phyloP scores from a whole-genome alignment of 140 eudicot genomes.

The Senecio squalidus region DNA sequence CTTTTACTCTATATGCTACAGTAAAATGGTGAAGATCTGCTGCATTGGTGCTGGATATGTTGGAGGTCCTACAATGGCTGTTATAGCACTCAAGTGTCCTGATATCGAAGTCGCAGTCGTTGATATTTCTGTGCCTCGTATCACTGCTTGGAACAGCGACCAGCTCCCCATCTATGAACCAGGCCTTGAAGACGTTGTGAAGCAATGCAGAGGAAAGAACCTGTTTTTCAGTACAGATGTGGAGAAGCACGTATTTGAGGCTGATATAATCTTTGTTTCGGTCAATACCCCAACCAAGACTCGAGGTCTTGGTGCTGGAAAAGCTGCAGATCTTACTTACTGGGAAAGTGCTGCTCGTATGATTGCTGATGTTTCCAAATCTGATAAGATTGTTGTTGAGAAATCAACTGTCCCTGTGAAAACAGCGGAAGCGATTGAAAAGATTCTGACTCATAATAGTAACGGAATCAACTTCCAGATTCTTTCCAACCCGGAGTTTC shows the following conservation, averaged over 20 bases:
- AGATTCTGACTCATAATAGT: constrained; percentile 53
- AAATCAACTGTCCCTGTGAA: constrained; percentile 70
- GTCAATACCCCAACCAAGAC: constrained; percentile 77
- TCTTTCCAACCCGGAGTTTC: constrained; percentile 62
- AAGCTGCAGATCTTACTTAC: constrained; percentile 65
- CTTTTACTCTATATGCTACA: neutral
- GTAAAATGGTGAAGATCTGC: constrained; percentile 64
- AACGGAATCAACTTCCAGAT: constrained; percentile 57
- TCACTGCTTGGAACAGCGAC: constrained; percentile 66
- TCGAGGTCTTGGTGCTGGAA: constrained; percentile 69
- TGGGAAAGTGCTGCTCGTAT: constrained; percentile 81
- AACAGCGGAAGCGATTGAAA: constrained; percentile 68
- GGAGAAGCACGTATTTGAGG: constrained; percentile 57
- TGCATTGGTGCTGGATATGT: constrained; percentile 78
- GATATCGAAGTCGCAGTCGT: constrained; percentile 54
- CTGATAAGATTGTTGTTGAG: constrained; percentile 59
- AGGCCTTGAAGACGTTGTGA: constrained; percentile 52
- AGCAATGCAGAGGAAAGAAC: constrained; percentile 57
- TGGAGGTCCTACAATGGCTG: constrained; percentile 75
- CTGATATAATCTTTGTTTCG: constrained; percentile 47
- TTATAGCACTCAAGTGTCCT: constrained; percentile 65
- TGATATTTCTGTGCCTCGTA: constrained; percentile 55
- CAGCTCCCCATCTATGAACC: constrained; percentile 66
- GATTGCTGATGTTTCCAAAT: constrained; percentile 70
- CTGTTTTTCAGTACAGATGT: constrained; percentile 69